Evolutionary conservation across 176 grass and related monocot genomes (phyloP).

Genomic region (Oryza rufipogon): DNA sequence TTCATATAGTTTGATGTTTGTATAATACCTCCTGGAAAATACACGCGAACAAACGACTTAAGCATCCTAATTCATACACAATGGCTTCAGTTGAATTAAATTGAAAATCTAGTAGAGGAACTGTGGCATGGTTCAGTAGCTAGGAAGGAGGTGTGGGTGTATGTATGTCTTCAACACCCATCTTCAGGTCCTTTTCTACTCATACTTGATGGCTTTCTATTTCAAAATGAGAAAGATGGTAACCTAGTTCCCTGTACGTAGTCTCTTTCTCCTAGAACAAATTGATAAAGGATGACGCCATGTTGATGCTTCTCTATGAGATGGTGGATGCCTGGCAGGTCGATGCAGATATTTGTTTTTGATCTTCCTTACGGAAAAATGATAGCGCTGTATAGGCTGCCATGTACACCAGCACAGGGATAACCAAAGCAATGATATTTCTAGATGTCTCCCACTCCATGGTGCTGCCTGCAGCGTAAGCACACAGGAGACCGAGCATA

Average conservation of each 20-base stretch:
- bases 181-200: not conserved
- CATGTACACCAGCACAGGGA: not conserved
- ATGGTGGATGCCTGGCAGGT: not conserved
- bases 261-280: not conserved
- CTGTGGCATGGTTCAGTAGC: not conserved
- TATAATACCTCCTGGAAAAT: not conserved
- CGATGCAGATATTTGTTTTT: not conserved
- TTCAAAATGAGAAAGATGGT: not conserved
- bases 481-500: conserved; percentile 40
- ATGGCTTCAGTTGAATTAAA: not conserved
- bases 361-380: not conserved
- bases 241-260: not conserved
- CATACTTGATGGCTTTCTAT: not conserved
- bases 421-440: conserved; percentile 20
- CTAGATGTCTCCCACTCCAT: not conserved
- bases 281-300: not conserved
- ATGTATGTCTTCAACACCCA: not conserved
- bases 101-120: not conserved
- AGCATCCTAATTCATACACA: not conserved
- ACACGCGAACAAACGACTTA: not conserved
- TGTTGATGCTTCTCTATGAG: not conserved
- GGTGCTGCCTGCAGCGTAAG: conserved; percentile 47
- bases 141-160: too few species aligned
- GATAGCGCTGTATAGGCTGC: not conserved
- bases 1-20: not conserved